Base-by-base conservation (phyloP, 2,329 filamentous ascomycete species). In the Pseudopithomyces maydicus region DNA sequence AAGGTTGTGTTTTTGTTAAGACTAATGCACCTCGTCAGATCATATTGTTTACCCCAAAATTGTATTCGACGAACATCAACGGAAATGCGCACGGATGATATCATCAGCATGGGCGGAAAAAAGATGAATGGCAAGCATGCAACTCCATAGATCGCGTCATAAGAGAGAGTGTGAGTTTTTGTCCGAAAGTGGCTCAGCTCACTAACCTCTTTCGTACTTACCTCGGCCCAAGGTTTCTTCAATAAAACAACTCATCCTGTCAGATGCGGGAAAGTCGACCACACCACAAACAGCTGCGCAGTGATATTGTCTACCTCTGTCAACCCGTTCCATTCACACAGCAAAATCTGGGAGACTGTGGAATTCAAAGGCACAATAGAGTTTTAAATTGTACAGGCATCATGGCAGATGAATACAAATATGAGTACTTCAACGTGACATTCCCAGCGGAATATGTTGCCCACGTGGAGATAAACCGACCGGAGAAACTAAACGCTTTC, bases 401-500 rank as follows among this genome's bases (percentile, higher is more conserved):
- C 10, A 72, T 72, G 69, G 69, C 70, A 35, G 63, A 70, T 33
- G 58, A 67, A 22, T 80, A 78, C 63, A 70, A 74, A 10, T 88
- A 85, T 78, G 80, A 88, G 65, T 82, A 90, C 81, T 92, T 92
- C 83, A 86, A 87, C 63, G 82, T 96, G 65, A 86, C 84, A n/a
- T 87, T 87, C 41, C 91, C 92, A 0, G 70, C 79, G 36, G 83
- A 88, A 69, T 87, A 87, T 79, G 88, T 97, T 47, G 90, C 88
- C n/a, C 91, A 96, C 74, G 90, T 98, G 57, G 89, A 97, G 78
- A 96, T 96, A 78, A 93, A 96, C 80, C 86, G 93, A 1, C 87
- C 93, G 1, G 77, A 86, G 64, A 97, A 96, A 80, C 81, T 97
- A 74, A 98, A 98, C 76, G 88, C 93, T 62, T 97, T 97, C 76